These are phyloP conservation scores for Furculomyces boomerangus DNA, from an alignment of 371 early-diverging fungal species.

Conservation along the genomic window DNA sequence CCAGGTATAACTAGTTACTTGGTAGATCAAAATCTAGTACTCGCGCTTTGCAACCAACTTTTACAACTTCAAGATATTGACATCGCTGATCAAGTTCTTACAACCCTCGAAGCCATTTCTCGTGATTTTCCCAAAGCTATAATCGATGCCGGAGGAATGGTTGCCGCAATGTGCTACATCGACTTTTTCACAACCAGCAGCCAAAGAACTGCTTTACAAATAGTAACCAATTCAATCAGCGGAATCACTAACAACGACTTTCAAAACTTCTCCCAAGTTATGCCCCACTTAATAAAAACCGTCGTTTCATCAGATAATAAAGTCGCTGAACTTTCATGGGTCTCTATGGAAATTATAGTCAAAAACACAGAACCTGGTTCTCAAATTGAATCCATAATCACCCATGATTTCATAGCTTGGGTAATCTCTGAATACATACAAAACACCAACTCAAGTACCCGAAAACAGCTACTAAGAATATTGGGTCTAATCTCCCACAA, in stretches of 20 bases:
- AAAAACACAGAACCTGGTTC: neutral
- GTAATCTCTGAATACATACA: neutral
- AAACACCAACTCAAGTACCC: neutral
- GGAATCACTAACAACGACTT: conserved; percentile 7
- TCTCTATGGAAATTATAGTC: neutral
- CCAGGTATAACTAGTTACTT: conserved; percentile 46
- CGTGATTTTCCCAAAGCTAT: conserved; percentile 52
- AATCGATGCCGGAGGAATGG: conserved; percentile 55
- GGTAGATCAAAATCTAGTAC: conserved; percentile 48
- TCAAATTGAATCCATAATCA: neutral
- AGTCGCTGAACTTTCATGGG: conserved; percentile 48
- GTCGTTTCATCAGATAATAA: conserved; percentile 48
- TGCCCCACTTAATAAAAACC: conserved; percentile 10
- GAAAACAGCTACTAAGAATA: neutral
- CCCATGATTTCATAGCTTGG: neutral
- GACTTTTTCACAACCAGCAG: conserved; percentile 79
- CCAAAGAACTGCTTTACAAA: conserved; percentile 64
- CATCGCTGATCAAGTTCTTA: conserved; percentile 71
- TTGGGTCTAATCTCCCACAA: neutral
- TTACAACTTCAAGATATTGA: conserved; percentile 77
- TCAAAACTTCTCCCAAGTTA: neutral
- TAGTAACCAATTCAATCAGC: conserved; percentile 60
- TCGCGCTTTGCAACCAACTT: conserved; percentile 54
- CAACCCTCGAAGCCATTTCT: conserved; percentile 53
- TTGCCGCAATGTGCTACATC: conserved; percentile 62